Base-by-base conservation (phyloP, 352 stramenopile species). In the Pythium vanterpoolii region DNA sequence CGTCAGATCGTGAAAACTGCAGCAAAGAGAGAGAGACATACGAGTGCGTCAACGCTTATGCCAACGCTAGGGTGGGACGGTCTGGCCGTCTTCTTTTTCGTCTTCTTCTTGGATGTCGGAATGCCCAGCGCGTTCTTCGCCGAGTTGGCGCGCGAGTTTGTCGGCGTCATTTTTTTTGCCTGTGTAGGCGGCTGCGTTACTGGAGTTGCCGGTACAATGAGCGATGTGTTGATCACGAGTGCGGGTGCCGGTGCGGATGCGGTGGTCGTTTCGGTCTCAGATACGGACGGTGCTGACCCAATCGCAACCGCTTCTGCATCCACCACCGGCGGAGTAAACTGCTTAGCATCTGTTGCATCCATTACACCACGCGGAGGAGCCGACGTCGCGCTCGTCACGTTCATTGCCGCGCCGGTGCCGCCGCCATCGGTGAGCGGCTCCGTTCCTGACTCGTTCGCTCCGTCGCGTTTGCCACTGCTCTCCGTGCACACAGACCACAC, bases 11-110 rank as follows among this genome's bases (percentile, higher is more conserved):
- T 36, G n/a, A 14, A 47, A 14, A 18, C 40, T 26, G 2, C 26
- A 38, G n/a, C 4, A 31, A 10, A 18, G 8, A 46, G 4, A 28
- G 27, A 18, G 42, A 23, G 11, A 56, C 60, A 19, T 44, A 83
- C 73, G 58, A 92, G 60, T 23, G 82, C 82, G 38, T 92, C 79
- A 18, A 92, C 62, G 60, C 83, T 87, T 55, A 79, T 82, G 33
- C 76, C 77, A 6, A 92, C 60, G 33, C 79, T 89, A 0, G 62
- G 56, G 30, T 70, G 62, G n/a, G 34, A 55, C 7, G 34, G 14
- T 28, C 36, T 51, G 10, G 44, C 23, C 18, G 34, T 31, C 55
- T 66, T 72, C 47, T 58, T 52, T 47, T 75, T 77, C 11, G 33
- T 44, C 28, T 68, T 77, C 14, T 66, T 63, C 50, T 73, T 72